These are phyloP conservation scores for Penicillium brevicompactum DNA, from an alignment of 2,329 filamentous ascomycete genomes.

Conservation along the genomic window DNA sequence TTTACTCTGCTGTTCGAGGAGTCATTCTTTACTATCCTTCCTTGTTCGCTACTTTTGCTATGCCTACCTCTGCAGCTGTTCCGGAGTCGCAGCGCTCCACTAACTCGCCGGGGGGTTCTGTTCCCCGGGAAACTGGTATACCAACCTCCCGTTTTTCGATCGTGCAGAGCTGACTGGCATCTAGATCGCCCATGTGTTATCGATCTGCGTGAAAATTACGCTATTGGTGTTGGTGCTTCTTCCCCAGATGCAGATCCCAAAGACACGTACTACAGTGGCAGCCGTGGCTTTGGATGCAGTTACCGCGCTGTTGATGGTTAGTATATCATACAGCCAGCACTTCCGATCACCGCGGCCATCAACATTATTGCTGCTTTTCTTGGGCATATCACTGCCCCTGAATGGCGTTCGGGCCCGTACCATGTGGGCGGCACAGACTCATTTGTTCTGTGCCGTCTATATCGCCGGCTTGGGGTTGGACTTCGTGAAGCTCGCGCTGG, in stretches of 20 bases:
- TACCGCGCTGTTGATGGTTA: background rate
- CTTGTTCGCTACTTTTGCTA: conserved; percentile 4
- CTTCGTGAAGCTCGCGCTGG: background rate
- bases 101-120: background rate
- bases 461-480: background rate
- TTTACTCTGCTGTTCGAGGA: conserved; percentile 39
- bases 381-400: background rate
- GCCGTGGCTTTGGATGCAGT: background rate
- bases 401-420: background rate
- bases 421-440: background rate
- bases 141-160: background rate
- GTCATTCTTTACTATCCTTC: conserved; percentile 28
- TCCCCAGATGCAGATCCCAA: background rate
- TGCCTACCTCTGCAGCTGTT: conserved; percentile 29
- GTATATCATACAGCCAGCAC: background rate
- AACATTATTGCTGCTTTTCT: background rate
- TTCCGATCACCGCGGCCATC: background rate
- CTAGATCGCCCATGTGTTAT: conserved; percentile 7
- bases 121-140: background rate
- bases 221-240: background rate
- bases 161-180: background rate
- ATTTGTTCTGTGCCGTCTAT: background rate
- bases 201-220: conserved; percentile 4
- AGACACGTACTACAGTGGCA: background rate
- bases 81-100: background rate